phyloP scores from a whole-genome alignment of 768 basidiomycete genomes.

The Leccinum subgranulosum region DNA sequence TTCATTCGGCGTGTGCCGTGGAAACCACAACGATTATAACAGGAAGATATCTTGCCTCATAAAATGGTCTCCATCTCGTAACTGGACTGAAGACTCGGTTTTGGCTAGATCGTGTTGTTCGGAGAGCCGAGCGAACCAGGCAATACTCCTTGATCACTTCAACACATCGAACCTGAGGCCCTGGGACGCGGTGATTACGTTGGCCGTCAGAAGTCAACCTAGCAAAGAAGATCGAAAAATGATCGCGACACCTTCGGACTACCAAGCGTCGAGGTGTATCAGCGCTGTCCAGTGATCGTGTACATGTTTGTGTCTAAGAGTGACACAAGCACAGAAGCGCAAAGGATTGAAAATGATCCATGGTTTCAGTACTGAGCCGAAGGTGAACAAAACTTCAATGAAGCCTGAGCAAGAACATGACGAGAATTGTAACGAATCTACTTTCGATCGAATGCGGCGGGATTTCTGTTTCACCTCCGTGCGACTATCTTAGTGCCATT shows the following conservation, averaged over 20 bases:
- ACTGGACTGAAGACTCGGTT: background rate
- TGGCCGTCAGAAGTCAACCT: constrained; percentile 7
- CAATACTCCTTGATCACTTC: background rate
- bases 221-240: constrained; percentile 14
- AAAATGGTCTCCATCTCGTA: background rate
- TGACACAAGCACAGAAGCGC: background rate
- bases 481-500: constrained; percentile 14
- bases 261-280: background rate
- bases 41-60: background rate
- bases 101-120: background rate
- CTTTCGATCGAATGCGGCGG: constrained; percentile 8
- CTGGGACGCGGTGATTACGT: constrained; percentile 22
- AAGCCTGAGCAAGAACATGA: background rate
- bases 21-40: background rate
- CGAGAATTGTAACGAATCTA: background rate
- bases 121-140: background rate
- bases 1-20: background rate
- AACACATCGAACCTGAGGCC: background rate
- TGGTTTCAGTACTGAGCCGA: background rate
- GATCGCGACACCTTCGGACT: constrained; percentile 22
- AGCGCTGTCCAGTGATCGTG: background rate
- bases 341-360: background rate
- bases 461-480: constrained; percentile 9
- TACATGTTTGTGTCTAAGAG: background rate
- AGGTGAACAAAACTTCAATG: constrained; percentile 3